Base-by-base conservation (phyloP, 2,329 filamentous ascomycete species). In the Neofusicoccum kwambonambiense region DNA sequence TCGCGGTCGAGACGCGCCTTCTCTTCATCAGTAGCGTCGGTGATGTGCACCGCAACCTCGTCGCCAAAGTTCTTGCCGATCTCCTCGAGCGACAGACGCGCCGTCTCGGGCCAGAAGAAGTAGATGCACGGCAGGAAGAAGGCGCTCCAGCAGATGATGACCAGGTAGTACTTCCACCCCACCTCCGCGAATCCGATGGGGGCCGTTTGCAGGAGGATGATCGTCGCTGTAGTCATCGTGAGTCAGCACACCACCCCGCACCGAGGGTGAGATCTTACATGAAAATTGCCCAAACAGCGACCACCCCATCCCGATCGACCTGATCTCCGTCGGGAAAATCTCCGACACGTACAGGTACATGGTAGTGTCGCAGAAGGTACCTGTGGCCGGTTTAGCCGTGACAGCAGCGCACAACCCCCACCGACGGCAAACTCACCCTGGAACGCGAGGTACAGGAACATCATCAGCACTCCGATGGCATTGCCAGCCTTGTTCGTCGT, bases 301-400 rank as follows among this genome's bases (percentile, higher is more conserved):
- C 70, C 83, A 82, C 0, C 80, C 82, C 75, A 84, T 83, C 8
- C 82, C 82, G 37, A 83, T 84, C 0, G 82, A 78, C 2, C 83
- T 77, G 34, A 84, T 82, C 61, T 83, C 80, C 0, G 81, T 83
- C 0, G 81, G 76, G 54, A 77, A 78, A 41, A 79, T 78, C 66
- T 79, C 78, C 0, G 76, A 76, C 0, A 77, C 70, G 60, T 78
- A 79, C 13, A 74, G 68, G 65, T 79, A 79, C 75, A 79, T 79
- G 13, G 78, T 79, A 0, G 78, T 78, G 62, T 79, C 75, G 13
- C 75, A 79, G 17, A 75, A 71, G 0, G 77, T 79, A 8, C 78
- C 80, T 58, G 8, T 2, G 9, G 27, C 5, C 34, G 31, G 4
- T 41, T 22, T 1, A 12, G 37, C n/a, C 13, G n/a, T 3, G 11